phyloP scores from a whole-genome alignment of 306 rosid species.

The Castanea crenata region DNA sequence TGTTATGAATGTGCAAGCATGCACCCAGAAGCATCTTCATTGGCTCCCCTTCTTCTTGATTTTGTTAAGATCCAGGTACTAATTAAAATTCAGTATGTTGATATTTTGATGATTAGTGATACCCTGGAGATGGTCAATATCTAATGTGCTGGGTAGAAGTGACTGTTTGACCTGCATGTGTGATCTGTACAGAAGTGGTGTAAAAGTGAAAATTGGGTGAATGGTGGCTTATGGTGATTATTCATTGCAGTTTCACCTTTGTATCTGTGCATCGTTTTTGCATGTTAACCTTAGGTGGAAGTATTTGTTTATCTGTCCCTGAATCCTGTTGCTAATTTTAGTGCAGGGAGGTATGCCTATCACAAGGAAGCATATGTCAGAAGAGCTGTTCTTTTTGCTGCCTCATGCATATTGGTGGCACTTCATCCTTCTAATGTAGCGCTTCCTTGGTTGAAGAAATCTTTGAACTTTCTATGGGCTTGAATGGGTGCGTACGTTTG shows the following conservation, averaged over 20 bases:
- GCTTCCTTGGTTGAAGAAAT: constrained; percentile 79
- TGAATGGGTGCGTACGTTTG: constrained; percentile 91
- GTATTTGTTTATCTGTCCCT: neutral
- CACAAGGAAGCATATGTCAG: constrained; percentile 95
- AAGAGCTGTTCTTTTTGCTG: constrained; percentile 81
- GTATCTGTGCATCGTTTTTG: constrained; percentile 8
- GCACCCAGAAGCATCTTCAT: constrained; percentile 90
- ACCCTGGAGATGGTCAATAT: neutral
- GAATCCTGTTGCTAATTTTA: constrained; percentile 18
- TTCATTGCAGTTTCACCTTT: neutral
- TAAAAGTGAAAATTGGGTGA: constrained; percentile 16
- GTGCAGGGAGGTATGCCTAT: constrained; percentile 71
- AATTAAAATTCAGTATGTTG: neutral
- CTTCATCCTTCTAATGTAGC: constrained; percentile 74
- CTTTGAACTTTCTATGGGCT: constrained; percentile 67
- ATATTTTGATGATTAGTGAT: constrained; percentile 15
- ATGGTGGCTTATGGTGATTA: constrained; percentile 15
- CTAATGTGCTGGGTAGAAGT: constrained; percentile 4
- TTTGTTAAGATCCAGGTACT: constrained; percentile 84
- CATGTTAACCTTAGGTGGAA: neutral
- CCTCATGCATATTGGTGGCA: constrained; percentile 70
- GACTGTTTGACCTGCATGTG: neutral
- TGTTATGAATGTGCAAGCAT: constrained; percentile 89
- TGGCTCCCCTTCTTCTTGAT: constrained; percentile 79
- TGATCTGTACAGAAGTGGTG: neutral